Evolutionary conservation across 1,284 basidiomycete genomes (phyloP), one percentile per base, ranked within the genome.

Genomic region (Lentinula novae-zelandiae): DNA sequence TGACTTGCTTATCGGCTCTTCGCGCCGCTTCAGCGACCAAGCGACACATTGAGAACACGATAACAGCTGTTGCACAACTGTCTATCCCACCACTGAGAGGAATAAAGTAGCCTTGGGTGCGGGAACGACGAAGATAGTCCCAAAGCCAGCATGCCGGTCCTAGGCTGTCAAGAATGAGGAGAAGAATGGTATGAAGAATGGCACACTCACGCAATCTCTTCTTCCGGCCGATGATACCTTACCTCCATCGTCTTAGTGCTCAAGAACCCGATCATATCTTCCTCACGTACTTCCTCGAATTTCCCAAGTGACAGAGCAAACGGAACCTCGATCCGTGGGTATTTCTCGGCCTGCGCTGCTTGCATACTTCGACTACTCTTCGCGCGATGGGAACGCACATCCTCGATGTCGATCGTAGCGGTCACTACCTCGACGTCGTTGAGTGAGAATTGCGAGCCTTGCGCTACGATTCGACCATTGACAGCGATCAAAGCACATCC

Each of bases 61-160:
- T 98, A 44, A 92, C 87, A 0, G 96, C 91, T 0, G 97, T 98
- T 1, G 97, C 95, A 69, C 96, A 99, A 68, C 92, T 95, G 72
- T 99, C 96, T 63, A 99, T 96, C 10, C 96, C 97, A 20, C 44
- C 96, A 59, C 93, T 96, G 5, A 99, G 82, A 1, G 97, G 97
- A 31, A 99, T 78, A 71, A 99, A 98, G 77, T 96, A 99, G 1
- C 97, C 96, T 68, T 96, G 93, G 0, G 92, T 95, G 4, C 93
- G 82, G 12, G 96, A 98, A 42, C 96, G 87, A 31, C 96, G 84
- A 44, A 99, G 83, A 70, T 99, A 99, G 74, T 99, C 97, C 97
- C 96, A 99, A 7, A 99, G 81, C 96, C 96, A 99, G 72, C 96
- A 99, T 3, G 96, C 97, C 1, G 96, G 96, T 5, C 96, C 97